These are phyloP conservation scores for Aspergillus campestris DNA, from an alignment of 495 filamentous ascomycete genomes.

Conservation along the genomic window DNA sequence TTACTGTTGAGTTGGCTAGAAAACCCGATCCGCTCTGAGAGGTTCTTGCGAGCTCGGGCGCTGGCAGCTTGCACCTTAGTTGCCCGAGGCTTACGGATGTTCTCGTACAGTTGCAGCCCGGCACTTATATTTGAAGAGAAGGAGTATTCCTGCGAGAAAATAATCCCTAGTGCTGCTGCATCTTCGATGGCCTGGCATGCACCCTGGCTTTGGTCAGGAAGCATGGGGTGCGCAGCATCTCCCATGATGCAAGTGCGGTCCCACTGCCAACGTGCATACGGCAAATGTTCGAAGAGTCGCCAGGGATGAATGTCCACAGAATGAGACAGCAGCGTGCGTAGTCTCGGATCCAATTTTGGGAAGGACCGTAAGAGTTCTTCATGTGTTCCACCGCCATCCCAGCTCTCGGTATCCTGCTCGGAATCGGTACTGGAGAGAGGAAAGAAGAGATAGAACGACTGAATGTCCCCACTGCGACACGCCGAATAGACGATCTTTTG, in stretches of 20 bases:
- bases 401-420: slow-evolving; percentile 15
- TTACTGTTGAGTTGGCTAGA: too few relatives aligned
- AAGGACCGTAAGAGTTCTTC: slow-evolving; percentile 21
- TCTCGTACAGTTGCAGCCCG: slow-evolving; percentile 31
- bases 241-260: slow-evolving; percentile 21
- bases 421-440: background rate
- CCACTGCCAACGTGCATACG: slow-evolving; percentile 20
- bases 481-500: too few relatives aligned
- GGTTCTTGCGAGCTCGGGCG: slow-evolving; percentile 18
- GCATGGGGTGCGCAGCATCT: slow-evolving; percentile 43
- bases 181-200: slow-evolving; percentile 35
- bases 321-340: slow-evolving; percentile 19
- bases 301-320: slow-evolving; percentile 25
- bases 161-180: slow-evolving; percentile 24
- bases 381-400: slow-evolving; percentile 16
- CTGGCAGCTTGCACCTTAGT: slow-evolving; percentile 33
- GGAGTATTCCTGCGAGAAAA: slow-evolving; percentile 24
- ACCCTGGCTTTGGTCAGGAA: slow-evolving; percentile 36
- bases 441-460: too few relatives aligned
- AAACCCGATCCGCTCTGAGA: slow-evolving; percentile 24
- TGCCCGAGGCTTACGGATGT: slow-evolving; percentile 29
- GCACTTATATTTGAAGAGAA: slow-evolving; percentile 16
- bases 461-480: too few relatives aligned
- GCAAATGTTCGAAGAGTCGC: slow-evolving; percentile 23
- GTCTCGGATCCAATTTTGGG: slow-evolving; percentile 15